Conservation (phyloP, 257 asterid genomes). For the Nicotiana obtusifolia region DNA sequence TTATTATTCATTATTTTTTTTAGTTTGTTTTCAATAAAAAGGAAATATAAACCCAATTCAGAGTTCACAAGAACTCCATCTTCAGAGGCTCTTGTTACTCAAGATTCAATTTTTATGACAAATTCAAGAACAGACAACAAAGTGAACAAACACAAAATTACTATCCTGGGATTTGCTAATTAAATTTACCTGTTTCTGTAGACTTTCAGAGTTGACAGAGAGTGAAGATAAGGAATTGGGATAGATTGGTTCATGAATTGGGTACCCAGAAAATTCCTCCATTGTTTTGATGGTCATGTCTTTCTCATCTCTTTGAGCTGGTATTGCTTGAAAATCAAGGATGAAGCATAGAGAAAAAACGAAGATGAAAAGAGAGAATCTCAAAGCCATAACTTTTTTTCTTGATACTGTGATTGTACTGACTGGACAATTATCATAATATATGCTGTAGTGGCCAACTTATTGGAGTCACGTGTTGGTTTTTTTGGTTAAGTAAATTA, state of each 20-base stretch:
- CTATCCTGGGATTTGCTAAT: background rate
- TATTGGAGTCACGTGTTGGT: background rate
- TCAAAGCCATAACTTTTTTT: slow-evolving; percentile 25
- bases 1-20: background rate
- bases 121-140: background rate
- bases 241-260: slow-evolving; percentile 46
- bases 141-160: background rate
- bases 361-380: slow-evolving; percentile 11
- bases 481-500: background rate
- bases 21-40: background rate
- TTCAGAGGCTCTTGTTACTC: background rate
- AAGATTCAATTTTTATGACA: slow-evolving; percentile 25
- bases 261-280: slow-evolving; percentile 93
- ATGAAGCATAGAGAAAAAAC: slow-evolving; percentile 26
- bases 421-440: background rate
- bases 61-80: background rate
- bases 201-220: slow-evolving; percentile 44
- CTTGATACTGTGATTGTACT: background rate
- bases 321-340: slow-evolving; percentile 18
- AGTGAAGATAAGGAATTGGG: slow-evolving; percentile 45
- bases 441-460: background rate
- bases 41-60: background rate
- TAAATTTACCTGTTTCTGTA: slow-evolving; percentile 53
- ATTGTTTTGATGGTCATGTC: slow-evolving; percentile 49
- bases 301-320: slow-evolving; percentile 31